Conservation (phyloP, 1,139 yeast genomes). For the Hyphopichia buzzinii region DNA sequence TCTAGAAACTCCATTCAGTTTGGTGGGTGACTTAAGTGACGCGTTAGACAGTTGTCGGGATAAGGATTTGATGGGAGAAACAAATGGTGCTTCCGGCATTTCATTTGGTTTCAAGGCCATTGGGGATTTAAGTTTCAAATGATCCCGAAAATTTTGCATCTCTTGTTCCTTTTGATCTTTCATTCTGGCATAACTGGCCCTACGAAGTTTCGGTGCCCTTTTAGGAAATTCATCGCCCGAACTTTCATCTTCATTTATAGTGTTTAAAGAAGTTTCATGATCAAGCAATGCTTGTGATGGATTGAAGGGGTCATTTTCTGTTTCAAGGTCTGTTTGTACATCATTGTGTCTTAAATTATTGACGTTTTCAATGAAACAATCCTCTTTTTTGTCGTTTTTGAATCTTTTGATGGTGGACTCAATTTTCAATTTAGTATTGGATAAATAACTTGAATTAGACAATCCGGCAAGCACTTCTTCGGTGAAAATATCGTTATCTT, state of each 20-base stretch:
- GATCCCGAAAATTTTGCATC: neutral
- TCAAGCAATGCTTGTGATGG: neutral
- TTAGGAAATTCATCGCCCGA: neutral
- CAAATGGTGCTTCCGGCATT: neutral
- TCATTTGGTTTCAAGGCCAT: conserved; percentile 1
- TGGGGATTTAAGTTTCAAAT: conserved; percentile 2
- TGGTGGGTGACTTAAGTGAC: conserved; percentile 18
- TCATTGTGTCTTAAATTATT: conserved; percentile 31
- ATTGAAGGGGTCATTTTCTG: conserved; percentile 2
- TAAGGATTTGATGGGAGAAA: conserved; percentile 3
- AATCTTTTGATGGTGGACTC: conserved; percentile 5
- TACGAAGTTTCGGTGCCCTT: neutral
- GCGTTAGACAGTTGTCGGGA: conserved; percentile 7
- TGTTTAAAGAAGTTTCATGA: conserved; percentile 2
- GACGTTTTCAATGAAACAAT: conserved; percentile 23
- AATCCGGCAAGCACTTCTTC: neutral
- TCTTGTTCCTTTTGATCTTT: neutral
- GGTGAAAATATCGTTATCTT: conserved; percentile 1
- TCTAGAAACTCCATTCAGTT: conserved; percentile 14
- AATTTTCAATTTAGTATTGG: conserved; percentile 1
- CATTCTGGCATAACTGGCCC: neutral
- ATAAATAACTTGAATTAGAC: neutral
- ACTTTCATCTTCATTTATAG: conserved; percentile 2
- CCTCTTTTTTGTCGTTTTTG: conserved; percentile 9
- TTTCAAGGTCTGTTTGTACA: conserved; percentile 12